Conservation (phyloP, 2,329 filamentous ascomycete species). For the Huntiella savannae region DNA sequence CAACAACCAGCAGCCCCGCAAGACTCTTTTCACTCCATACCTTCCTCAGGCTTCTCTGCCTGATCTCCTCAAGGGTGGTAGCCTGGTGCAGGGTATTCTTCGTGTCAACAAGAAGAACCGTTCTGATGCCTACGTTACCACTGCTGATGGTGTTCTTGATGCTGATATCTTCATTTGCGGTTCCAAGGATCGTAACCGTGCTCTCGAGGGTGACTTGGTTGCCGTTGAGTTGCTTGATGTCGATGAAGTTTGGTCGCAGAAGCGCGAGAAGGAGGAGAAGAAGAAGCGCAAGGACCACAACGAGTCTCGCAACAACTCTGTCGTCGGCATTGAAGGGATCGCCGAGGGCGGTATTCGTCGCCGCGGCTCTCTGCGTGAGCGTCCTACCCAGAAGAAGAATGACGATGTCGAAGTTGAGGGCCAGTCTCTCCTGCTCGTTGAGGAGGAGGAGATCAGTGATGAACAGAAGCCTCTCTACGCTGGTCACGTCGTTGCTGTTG, state of each 20-base stretch:
- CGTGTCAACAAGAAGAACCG: conserved; percentile 99
- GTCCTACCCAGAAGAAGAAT: conserved; percentile 98
- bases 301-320: conserved; percentile 64
- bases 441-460: conserved; percentile 97
- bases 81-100: conserved; percentile 88
- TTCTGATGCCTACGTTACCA: conserved; percentile 94
- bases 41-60: conserved; percentile 86
- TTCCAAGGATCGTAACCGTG: conserved; percentile 95
- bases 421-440: conserved; percentile 86
- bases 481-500: conserved; percentile 89
- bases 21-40: conserved; percentile 96
- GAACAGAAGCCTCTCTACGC: conserved; percentile 96
- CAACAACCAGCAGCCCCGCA: conserved; percentile 75
- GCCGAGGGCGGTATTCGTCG: conserved; percentile 73
- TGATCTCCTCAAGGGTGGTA: conserved; percentile 73
- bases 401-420: conserved; percentile 98
- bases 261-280: conserved; percentile 98
- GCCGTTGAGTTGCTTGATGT: conserved; percentile 93
- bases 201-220: conserved; percentile 86
- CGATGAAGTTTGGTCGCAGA: conserved; percentile 96
- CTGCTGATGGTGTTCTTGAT: conserved; percentile 68
- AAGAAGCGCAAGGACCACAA: conserved; percentile 99
- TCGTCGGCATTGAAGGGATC: conserved; percentile 48
- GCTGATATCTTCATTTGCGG: conserved; percentile 99
- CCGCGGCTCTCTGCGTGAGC: conserved; percentile 85